Evolutionary conservation across 2,329 filamentous ascomycete genomes (phyloP).

Genomic region (Verticillium albo-atrum): DNA sequence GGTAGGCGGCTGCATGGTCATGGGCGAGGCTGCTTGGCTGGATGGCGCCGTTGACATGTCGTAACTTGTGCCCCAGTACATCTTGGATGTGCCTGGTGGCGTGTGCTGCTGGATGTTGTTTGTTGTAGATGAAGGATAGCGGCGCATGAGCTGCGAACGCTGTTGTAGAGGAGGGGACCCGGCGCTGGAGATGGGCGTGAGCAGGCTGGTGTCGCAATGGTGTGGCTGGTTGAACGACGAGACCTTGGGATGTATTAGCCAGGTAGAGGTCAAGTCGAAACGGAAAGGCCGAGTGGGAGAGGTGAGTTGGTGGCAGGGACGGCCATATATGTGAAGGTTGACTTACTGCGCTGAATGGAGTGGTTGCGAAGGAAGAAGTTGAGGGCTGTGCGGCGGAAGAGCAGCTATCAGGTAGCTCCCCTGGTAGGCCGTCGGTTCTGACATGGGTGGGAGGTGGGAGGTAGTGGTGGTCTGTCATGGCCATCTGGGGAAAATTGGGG

Average conservation of each 20-base stretch:
- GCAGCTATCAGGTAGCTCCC: slow-evolving; percentile 5
- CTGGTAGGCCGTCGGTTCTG: slow-evolving; percentile 5
- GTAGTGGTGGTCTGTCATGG: slow-evolving; percentile 12
- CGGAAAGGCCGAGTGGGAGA: neutral
- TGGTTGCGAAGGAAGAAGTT: slow-evolving; percentile 7
- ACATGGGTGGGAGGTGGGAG: slow-evolving; percentile 2
- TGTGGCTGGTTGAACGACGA: slow-evolving; percentile 24
- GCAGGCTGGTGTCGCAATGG: slow-evolving; percentile 37
- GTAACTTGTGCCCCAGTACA: slow-evolving; percentile 40
- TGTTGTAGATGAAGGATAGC: slow-evolving; percentile 32
- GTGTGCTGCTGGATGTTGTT: slow-evolving; percentile 36
- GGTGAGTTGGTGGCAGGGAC: neutral
- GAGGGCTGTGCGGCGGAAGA: slow-evolving; percentile 3
- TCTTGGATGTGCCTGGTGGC: slow-evolving; percentile 41
- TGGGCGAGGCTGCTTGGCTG: slow-evolving; percentile 40
- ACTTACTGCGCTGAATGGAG: slow-evolving; percentile 27
- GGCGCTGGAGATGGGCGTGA: slow-evolving; percentile 47
- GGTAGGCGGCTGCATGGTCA: slow-evolving; percentile 32
- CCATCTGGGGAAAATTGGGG: neutral
- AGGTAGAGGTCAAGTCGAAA: neutral
- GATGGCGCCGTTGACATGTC: slow-evolving; percentile 32
- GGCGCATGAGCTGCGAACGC: slow-evolving; percentile 33
- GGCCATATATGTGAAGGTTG: neutral
- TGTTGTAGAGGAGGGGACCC: slow-evolving; percentile 44
- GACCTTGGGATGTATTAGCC: slow-evolving; percentile 13